phyloP scores from a whole-genome alignment of 2,329 filamentous ascomycete genomes.

The Neofusicoccum parvum region DNA sequence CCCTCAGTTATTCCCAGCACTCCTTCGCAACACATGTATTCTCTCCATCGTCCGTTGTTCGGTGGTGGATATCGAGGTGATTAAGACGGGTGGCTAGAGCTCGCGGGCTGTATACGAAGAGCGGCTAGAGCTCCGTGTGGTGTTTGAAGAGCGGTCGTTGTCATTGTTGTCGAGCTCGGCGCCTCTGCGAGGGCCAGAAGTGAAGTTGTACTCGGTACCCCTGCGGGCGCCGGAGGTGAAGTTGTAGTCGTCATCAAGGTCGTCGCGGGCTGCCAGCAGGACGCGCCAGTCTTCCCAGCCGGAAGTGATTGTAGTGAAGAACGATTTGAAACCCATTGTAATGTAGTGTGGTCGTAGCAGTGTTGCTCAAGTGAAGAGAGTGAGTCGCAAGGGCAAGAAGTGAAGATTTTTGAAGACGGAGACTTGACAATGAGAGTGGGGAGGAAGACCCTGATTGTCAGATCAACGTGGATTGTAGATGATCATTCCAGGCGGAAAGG shows the following conservation, averaged over 20 bases:
- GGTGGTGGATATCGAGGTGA: too few relatives aligned
- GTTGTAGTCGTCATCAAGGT: slow-evolving; percentile 41
- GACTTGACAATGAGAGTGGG: not conserved
- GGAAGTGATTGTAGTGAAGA: slow-evolving; percentile 12
- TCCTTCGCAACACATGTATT: too few relatives aligned
- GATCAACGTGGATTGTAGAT: not conserved
- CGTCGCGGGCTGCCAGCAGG: slow-evolving; percentile 34
- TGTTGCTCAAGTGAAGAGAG: not conserved
- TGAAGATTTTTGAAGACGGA: not conserved
- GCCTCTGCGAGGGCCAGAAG: slow-evolving; percentile 24
- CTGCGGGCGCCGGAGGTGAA: slow-evolving; percentile 28
- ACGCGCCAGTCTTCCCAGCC: slow-evolving; percentile 21
- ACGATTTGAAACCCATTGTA: slow-evolving; percentile 5
- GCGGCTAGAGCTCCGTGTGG: not conserved
- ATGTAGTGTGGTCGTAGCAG: not conserved
- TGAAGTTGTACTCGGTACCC: slow-evolving; percentile 34
- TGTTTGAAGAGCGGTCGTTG: not conserved
- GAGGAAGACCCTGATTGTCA: not conserved
- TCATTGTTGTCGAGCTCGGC: slow-evolving; percentile 1
- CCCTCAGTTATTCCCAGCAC: not conserved
- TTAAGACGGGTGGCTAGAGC: too few relatives aligned
- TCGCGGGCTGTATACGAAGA: not conserved
- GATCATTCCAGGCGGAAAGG: not conserved
- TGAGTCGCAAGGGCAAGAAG: not conserved
- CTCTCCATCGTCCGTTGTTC: too few relatives aligned